Evolutionary conservation across 208 protist genomes (phyloP).

Genomic region (Sergeia podlipaevii): DNA sequence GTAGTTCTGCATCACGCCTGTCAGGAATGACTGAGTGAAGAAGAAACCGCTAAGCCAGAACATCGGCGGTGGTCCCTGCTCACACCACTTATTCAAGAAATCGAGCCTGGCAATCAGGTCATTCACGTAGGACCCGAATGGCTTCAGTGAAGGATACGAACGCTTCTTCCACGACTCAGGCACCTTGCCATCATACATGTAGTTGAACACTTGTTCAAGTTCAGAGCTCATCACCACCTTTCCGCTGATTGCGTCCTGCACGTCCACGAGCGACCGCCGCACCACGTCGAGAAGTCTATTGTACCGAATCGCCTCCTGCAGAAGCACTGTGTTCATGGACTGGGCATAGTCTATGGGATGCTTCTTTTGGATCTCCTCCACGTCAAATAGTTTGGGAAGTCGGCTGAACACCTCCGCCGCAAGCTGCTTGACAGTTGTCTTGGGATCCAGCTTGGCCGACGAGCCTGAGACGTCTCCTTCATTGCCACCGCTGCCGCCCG

Average conservation of each 20-base stretch:
- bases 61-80: slow-evolving; percentile 71
- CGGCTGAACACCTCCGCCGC: slow-evolving; percentile 85
- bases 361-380: slow-evolving; percentile 81
- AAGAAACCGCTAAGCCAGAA: slow-evolving; percentile 98
- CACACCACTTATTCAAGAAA: slow-evolving; percentile 91
- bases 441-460: slow-evolving; percentile 67
- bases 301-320: slow-evolving; percentile 92
- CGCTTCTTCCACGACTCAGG: slow-evolving; percentile 85
- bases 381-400: slow-evolving; percentile 87
- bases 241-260: slow-evolving; percentile 95
- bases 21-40: slow-evolving; percentile 97
- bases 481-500: not conserved
- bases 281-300: slow-evolving; percentile 93
- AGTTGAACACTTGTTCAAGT: slow-evolving; percentile 94
- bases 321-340: slow-evolving; percentile 95
- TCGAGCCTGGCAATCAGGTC: slow-evolving; percentile 92
- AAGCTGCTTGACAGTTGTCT: slow-evolving; percentile 76
- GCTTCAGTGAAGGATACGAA: slow-evolving; percentile 97
- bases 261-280: slow-evolving; percentile 87
- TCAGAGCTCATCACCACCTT: slow-evolving; percentile 97
- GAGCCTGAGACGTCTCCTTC: not conserved
- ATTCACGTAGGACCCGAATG: slow-evolving; percentile 93
- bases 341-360: slow-evolving; percentile 92
- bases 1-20: slow-evolving; percentile 96
- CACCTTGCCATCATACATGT: slow-evolving; percentile 92